A percentile compares a stretch with the other conserved stretches of the same genome.
Evolutionary conservation across 1,284 basidiomycete species (phyloP).

Genomic region (Leccinum fallax): DNA sequence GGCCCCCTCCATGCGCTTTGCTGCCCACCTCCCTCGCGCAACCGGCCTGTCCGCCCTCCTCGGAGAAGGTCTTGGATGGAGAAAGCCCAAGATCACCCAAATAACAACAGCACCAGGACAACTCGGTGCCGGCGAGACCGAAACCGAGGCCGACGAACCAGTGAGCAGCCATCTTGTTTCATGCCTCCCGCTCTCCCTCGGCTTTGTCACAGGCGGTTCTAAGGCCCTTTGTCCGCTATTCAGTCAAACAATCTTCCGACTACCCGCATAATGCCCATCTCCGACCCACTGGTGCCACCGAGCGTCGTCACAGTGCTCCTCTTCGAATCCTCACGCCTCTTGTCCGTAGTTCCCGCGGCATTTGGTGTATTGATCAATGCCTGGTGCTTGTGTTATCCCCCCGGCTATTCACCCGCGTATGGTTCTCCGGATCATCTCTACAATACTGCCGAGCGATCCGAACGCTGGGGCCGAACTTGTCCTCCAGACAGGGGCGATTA

Average conservation of each 20-base stretch:
- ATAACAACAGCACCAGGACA: slow-evolving; percentile 66
- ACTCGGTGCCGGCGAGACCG: slow-evolving; percentile 70
- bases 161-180: slow-evolving; percentile 45
- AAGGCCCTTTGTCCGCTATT: slow-evolving; percentile 11
- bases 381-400: slow-evolving; percentile 50
- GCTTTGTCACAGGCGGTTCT: slow-evolving; percentile 8
- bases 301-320: slow-evolving; percentile 41
- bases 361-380: slow-evolving; percentile 65
- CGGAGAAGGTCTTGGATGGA: slow-evolving; percentile 29
- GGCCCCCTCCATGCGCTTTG: background rate
- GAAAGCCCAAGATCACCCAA: slow-evolving; percentile 30
- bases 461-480: slow-evolving; percentile 24
- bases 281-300: slow-evolving; percentile 50
- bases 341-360: slow-evolving; percentile 72
- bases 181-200: background rate
- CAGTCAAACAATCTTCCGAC: slow-evolving; percentile 62
- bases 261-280: slow-evolving; percentile 52
- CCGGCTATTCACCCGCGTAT: slow-evolving; percentile 26
- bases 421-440: slow-evolving; percentile 11
- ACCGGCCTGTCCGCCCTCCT: slow-evolving; percentile 25
- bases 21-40: slow-evolving; percentile 17
- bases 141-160: slow-evolving; percentile 75
- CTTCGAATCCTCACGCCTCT: slow-evolving; percentile 55
- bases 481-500: slow-evolving; percentile 58
- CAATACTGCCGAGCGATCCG: background rate